Percentiles rank a stretch among this genome's conserved stretches.
Evolutionary conservation across 2,329 filamentous ascomycete species (phyloP).

Genomic region (Endocalyx cinctus): DNA sequence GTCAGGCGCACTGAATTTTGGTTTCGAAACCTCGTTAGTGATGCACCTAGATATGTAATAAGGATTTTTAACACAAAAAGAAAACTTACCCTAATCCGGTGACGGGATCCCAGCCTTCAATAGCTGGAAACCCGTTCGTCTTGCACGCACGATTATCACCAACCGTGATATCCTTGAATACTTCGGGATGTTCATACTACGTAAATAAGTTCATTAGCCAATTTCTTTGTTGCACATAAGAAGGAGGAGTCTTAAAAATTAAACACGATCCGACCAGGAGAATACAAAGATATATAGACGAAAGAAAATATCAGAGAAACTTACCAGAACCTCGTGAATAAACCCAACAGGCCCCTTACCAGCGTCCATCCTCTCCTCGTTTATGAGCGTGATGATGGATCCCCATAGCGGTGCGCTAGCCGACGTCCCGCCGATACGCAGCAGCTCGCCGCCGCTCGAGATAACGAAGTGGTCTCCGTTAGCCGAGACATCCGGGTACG

Average conservation of each 20-base stretch:
- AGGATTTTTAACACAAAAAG: too few relatives aligned
- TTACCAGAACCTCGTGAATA: slow-evolving; percentile 41
- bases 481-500: slow-evolving; percentile 45
- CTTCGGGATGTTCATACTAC: slow-evolving; percentile 37
- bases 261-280: too few relatives aligned
- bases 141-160: slow-evolving; percentile 34
- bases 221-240: too few relatives aligned
- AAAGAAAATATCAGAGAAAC: slow-evolving; percentile 1
- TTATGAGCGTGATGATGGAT: slow-evolving; percentile 42
- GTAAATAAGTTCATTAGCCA: not conserved
- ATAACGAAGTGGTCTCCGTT: slow-evolving; percentile 33
- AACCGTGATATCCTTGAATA: slow-evolving; percentile 33
- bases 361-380: slow-evolving; percentile 41
- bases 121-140: slow-evolving; percentile 37
- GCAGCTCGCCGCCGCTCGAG: slow-evolving; percentile 28
- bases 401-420: slow-evolving; percentile 45
- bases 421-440: slow-evolving; percentile 44
- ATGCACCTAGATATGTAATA: too few relatives aligned
- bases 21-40: too few relatives aligned
- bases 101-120: slow-evolving; percentile 36
- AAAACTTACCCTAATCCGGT: slow-evolving; percentile 28
- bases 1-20: slow-evolving; percentile 25
- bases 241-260: too few relatives aligned
- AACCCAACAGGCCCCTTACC: slow-evolving; percentile 47
- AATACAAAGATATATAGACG: too few relatives aligned